Percentiles rank a stretch among this genome's conserved stretches.
Evolutionary conservation across 2,329 filamentous ascomycete species (phyloP).

Genomic region (Penicillium sp.): DNA sequence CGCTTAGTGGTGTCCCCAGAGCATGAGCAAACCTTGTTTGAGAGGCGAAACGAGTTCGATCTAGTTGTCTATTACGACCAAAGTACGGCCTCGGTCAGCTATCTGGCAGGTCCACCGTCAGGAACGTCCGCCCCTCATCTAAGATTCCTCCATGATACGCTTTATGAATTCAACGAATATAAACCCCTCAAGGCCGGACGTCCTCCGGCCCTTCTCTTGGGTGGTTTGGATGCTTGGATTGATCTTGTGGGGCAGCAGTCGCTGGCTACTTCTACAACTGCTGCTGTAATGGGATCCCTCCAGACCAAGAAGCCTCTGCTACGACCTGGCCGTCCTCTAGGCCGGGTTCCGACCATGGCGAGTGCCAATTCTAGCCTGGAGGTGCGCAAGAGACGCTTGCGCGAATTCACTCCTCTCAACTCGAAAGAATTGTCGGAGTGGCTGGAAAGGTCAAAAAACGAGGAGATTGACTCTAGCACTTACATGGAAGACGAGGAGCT

Average conservation of each 20-base stretch:
- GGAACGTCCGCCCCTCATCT: conserved; percentile 56
- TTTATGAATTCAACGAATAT: conserved; percentile 79
- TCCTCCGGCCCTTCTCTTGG: conserved; percentile 72
- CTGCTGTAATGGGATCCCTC: conserved; percentile 48
- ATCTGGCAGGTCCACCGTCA: conserved; percentile 48
- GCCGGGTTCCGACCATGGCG: conserved; percentile 52
- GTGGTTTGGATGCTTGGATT: conserved; percentile 83
- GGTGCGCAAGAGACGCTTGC: conserved; percentile 55
- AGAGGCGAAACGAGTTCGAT: conserved; percentile 71
- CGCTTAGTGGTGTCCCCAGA: conserved; percentile 49
- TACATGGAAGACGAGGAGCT: conserved; percentile 41
- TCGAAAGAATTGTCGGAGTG: conserved; percentile 78
- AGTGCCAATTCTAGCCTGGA: conserved; percentile 53
- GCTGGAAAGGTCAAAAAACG: conserved; percentile 71
- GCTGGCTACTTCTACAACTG: conserved; percentile 57
- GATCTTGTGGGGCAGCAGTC: conserved; percentile 74
- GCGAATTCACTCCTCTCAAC: conserved; percentile 69
- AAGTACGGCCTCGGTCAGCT: conserved; percentile 58
- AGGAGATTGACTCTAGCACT: conserved; percentile 52
- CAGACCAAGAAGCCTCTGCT: conserved; percentile 34
- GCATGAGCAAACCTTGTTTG: conserved; percentile 70
- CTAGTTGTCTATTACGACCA: conserved; percentile 90
- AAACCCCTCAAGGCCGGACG: conserved; percentile 65
- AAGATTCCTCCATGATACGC: conserved; percentile 70
- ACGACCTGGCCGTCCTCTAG: conserved; percentile 49